phyloP scores from a whole-genome alignment of 2,329 filamentous ascomycete species.

The Ophiocordyceps sinensis region DNA sequence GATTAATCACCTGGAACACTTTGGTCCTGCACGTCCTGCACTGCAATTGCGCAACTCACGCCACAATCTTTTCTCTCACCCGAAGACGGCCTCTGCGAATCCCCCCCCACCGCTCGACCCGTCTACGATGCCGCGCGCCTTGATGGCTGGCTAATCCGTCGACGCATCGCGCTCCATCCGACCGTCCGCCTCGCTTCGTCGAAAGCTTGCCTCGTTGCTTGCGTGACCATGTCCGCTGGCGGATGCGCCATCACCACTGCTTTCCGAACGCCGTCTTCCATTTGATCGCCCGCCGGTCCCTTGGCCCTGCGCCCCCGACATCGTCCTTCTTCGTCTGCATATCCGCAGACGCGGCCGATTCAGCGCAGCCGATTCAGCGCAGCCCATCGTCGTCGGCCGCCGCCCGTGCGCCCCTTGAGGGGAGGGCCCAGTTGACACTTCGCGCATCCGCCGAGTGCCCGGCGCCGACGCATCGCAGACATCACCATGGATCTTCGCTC shows the following conservation, averaged over 20 bases:
- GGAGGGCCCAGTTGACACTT: neutral
- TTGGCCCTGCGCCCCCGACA: too few species aligned
- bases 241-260: conserved; percentile 6
- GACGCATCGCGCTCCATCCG: neutral
- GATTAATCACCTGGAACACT: neutral
- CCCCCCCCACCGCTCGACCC: neutral
- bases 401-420: neutral
- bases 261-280: conserved; percentile 4
- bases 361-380: too few species aligned
- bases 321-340: too few species aligned
- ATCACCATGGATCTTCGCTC: conserved; percentile 35
- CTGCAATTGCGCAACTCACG: neutral
- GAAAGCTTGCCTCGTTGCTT: conserved; percentile 1
- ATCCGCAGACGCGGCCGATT: too few species aligned
- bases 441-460: neutral
- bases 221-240: conserved; percentile 10
- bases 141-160: neutral
- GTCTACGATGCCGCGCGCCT: neutral
- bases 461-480: neutral
- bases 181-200: neutral
- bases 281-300: neutral
- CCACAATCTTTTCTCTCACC: neutral
- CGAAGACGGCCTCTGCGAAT: neutral
- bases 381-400: too few species aligned
- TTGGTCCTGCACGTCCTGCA: too few species aligned